These are phyloP conservation scores for Pleurotus citrinopileatus DNA, from an alignment of 768 basidiomycete species.

Conservation along the genomic window DNA sequence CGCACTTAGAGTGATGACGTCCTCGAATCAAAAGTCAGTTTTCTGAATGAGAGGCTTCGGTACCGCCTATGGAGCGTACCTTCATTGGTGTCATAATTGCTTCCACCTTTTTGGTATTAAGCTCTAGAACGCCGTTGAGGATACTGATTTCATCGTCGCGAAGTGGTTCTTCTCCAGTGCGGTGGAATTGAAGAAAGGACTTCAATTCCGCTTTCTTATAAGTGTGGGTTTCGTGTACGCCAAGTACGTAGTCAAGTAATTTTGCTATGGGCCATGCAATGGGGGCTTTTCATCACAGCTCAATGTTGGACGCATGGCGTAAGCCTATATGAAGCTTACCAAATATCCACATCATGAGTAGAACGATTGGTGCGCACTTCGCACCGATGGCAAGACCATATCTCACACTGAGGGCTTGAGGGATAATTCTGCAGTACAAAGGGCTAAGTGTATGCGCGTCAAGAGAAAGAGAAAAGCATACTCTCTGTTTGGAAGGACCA, in stretches of 20 bases:
- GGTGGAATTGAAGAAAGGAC: constrained; percentile 78
- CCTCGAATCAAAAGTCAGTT: constrained; percentile 45
- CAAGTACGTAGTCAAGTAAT: constrained; percentile 80
- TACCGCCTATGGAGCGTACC: too few species aligned
- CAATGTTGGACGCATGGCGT: constrained; percentile 38
- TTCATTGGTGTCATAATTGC: constrained; percentile 82
- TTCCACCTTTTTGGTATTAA: constrained; percentile 73
- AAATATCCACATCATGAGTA: constrained; percentile 66
- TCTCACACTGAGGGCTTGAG: constrained; percentile 72
- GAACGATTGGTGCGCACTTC: constrained; percentile 71
- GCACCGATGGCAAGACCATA: constrained; percentile 84
- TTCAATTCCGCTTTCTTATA: constrained; percentile 84
- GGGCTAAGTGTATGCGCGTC: background rate
- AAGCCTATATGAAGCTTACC: constrained; percentile 21
- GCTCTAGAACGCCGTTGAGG: constrained; percentile 74
- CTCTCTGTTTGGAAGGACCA: constrained; percentile 53
- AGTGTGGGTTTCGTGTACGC: constrained; percentile 65
- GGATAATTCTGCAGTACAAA: constrained; percentile 47
- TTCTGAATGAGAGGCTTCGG: too few species aligned
- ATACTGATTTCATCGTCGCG: constrained; percentile 83
- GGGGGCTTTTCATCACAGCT: constrained; percentile 45
- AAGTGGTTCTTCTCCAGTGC: constrained; percentile 72
- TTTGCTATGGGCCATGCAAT: constrained; percentile 81
- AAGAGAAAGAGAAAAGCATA: constrained; percentile 40
- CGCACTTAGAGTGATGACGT: constrained; percentile 76